phyloP scores from a whole-genome alignment of 1,139 yeast species.

The Protomyces inundatus region DNA sequence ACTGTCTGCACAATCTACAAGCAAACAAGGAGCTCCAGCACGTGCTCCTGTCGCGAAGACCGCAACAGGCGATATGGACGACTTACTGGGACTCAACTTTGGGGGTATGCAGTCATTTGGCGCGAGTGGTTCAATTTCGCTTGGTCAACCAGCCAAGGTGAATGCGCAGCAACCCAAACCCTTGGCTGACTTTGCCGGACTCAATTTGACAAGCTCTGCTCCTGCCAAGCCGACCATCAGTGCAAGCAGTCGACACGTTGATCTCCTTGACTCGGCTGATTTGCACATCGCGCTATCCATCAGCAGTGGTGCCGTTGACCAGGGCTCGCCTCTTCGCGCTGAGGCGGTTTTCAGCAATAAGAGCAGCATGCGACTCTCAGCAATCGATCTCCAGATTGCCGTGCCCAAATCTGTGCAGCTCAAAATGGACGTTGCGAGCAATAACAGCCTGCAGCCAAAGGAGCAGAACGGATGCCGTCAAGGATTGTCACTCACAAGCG shows the following conservation, averaged over 20 bases:
- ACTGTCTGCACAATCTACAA: not conserved
- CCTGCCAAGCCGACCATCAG: not conserved
- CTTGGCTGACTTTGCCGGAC: conserved; percentile 18
- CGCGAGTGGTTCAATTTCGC: conserved; percentile 16
- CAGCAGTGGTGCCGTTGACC: conserved; percentile 3
- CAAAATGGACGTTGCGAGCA: conserved; percentile 64
- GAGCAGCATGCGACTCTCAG: conserved; percentile 42
- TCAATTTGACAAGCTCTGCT: not conserved
- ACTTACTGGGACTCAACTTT: conserved; percentile 18
- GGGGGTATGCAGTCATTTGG: conserved; percentile 22
- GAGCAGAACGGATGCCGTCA: conserved; percentile 57
- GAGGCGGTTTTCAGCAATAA: conserved; percentile 42
- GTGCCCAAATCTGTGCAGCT: conserved; percentile 71
- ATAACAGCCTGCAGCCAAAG: conserved; percentile 50
- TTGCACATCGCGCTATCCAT: conserved; percentile 1
- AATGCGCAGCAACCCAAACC: not conserved
- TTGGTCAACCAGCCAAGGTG: conserved; percentile 7
- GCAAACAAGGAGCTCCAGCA: not conserved
- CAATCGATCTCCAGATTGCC: conserved; percentile 68
- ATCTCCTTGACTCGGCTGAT: not conserved
- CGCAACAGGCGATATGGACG: conserved; percentile 17
- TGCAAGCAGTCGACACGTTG: not conserved
- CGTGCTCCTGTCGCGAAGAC: conserved; percentile 6
- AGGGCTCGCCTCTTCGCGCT: conserved; percentile 25
- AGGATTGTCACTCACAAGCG: conserved; percentile 45